These are phyloP conservation scores for Neophaeococcomyces aloes DNA, from an alignment of 2,329 filamentous ascomycete genomes.

Conservation along the genomic window DNA sequence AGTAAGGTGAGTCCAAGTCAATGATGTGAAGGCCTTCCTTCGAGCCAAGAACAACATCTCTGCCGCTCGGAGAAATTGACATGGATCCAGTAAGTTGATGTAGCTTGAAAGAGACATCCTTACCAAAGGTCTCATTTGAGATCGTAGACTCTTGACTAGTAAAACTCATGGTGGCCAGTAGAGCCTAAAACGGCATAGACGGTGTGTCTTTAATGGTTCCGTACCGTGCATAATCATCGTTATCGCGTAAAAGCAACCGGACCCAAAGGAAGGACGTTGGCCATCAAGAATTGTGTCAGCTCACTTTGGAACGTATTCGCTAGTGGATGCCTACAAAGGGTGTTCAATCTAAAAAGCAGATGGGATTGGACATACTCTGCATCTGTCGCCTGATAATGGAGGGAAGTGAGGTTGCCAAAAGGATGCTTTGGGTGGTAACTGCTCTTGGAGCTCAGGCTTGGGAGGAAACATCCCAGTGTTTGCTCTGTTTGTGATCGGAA, in stretches of 20 bases:
- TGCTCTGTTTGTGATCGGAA: no score
- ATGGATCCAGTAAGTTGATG: constrained; percentile 73
- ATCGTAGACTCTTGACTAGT: constrained; percentile 48
- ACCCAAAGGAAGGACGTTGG: not conserved
- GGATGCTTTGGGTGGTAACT: no score
- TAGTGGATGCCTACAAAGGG: no score
- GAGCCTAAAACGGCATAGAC: constrained; percentile 2
- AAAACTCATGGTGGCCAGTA: constrained; percentile 27
- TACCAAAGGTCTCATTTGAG: constrained; percentile 79
- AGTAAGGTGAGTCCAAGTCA: constrained; percentile 81
- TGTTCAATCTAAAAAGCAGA: no score
- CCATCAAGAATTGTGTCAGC: no score
- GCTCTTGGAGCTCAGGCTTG: no score
- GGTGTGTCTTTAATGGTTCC: not conserved
- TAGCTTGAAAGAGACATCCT: constrained; percentile 73
- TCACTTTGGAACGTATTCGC: no score
- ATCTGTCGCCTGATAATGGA: no score
- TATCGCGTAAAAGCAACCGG: not conserved
- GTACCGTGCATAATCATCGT: constrained; percentile 10
- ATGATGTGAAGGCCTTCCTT: constrained; percentile 84
- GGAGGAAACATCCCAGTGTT: no score
- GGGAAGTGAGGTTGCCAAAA: no score
- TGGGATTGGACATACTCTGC: no score
- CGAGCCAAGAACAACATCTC: constrained; percentile 82
- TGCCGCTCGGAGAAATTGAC: constrained; percentile 81